Evolutionary conservation across 768 basidiomycete genomes (phyloP).

Genomic region (Lactarius hatsudake): DNA sequence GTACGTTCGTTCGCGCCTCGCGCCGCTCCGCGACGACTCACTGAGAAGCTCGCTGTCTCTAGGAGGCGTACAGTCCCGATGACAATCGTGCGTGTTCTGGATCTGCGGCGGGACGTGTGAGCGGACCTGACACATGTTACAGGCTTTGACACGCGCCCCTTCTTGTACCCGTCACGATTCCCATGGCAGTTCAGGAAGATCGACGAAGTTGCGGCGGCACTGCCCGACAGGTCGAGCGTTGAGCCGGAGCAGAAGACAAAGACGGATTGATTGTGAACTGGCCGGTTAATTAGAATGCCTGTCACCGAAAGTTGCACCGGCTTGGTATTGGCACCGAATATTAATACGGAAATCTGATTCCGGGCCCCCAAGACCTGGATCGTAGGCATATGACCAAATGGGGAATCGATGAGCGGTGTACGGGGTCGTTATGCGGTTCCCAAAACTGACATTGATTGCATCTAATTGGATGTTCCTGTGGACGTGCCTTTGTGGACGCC

Average conservation of each 20-base stretch:
- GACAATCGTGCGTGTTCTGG: slow-evolving; percentile 71
- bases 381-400: neutral
- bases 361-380: neutral
- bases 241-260: slow-evolving; percentile 24
- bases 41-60: slow-evolving; percentile 13
- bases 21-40: neutral
- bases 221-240: slow-evolving; percentile 63
- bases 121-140: slow-evolving; percentile 22
- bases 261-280: slow-evolving; percentile 11
- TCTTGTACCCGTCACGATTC: slow-evolving; percentile 93
- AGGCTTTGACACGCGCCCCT: slow-evolving; percentile 96
- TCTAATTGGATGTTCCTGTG: no score
- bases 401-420: neutral
- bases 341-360: neutral
- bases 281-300: neutral
- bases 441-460: no score
- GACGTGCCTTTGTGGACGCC: no score
- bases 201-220: slow-evolving; percentile 72
- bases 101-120: neutral
- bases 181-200: slow-evolving; percentile 98
- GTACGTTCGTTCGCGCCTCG: slow-evolving; percentile 44
- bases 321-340: neutral
- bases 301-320: neutral
- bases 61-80: slow-evolving; percentile 97
- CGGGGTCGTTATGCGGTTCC: neutral